phyloP scores from a whole-genome alignment of 2,329 filamentous ascomycete genomes.

The Paracamarosporium sp. region DNA sequence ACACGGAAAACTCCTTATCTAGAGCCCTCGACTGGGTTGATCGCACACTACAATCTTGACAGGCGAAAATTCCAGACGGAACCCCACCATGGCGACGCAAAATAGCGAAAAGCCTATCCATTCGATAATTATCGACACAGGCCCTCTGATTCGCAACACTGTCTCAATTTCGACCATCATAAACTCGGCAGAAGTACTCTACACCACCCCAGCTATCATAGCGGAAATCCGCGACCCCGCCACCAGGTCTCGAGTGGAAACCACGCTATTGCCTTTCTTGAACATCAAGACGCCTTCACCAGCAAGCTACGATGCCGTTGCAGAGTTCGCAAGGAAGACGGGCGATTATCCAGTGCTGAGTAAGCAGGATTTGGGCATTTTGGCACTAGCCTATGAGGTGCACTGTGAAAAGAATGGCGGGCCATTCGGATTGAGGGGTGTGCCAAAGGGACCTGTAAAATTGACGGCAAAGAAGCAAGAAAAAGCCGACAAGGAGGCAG shows the following conservation, averaged over 20 bases:
- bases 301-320: slow-evolving; percentile 79
- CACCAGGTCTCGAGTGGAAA: slow-evolving; percentile 82
- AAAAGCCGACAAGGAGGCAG: background rate
- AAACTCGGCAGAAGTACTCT: slow-evolving; percentile 68
- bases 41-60: background rate
- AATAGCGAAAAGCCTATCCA: slow-evolving; percentile 71
- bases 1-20: too few species aligned
- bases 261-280: slow-evolving; percentile 83
- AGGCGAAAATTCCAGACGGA: background rate
- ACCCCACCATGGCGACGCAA: slow-evolving; percentile 27
- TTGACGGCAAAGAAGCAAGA: slow-evolving; percentile 54
- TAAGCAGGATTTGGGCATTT: slow-evolving; percentile 83
- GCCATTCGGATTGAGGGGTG: slow-evolving; percentile 80
- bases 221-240: slow-evolving; percentile 86
- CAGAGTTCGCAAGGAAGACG: slow-evolving; percentile 85
- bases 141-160: slow-evolving; percentile 92
- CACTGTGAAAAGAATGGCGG: slow-evolving; percentile 91
- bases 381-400: slow-evolving; percentile 93
- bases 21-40: too few species aligned
- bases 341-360: slow-evolving; percentile 90
- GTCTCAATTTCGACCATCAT: slow-evolving; percentile 84
- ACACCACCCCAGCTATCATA: slow-evolving; percentile 83
- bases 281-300: slow-evolving; percentile 76
- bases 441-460: slow-evolving; percentile 78
- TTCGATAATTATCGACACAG: slow-evolving; percentile 86